These are phyloP conservation scores for Nadsonia starkeyi-henricii DNA, from an alignment of 1,139 yeast genomes.

Conservation along the genomic window DNA sequence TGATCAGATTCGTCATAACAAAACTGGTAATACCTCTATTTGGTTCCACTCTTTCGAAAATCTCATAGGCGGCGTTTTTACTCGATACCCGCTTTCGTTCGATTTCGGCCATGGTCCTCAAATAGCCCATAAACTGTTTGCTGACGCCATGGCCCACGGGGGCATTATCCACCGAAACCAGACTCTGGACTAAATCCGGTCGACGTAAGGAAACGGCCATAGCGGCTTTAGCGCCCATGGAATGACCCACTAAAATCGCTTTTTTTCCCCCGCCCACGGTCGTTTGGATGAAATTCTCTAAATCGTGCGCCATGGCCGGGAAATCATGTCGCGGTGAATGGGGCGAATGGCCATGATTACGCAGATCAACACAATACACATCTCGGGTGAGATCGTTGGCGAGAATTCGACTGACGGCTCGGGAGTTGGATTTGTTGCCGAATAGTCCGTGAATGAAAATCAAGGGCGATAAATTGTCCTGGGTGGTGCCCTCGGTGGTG, in stretches of 20 bases:
- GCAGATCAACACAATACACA: slow-evolving; percentile 54
- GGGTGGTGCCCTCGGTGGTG: too few species aligned
- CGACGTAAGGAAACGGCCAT: slow-evolving; percentile 72
- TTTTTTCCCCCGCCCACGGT: slow-evolving; percentile 17
- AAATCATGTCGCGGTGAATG: slow-evolving; percentile 58
- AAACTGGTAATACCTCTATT: slow-evolving; percentile 56
- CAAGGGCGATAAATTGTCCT: slow-evolving; percentile 32
- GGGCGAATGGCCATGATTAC: slow-evolving; percentile 89
- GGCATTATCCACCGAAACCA: slow-evolving; percentile 80
- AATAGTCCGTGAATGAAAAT: slow-evolving; percentile 79
- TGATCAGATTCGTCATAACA: slow-evolving; percentile 52
- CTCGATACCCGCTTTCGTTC: slow-evolving; percentile 31
- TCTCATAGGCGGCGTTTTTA: slow-evolving; percentile 55
- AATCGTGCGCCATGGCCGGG: slow-evolving; percentile 73
- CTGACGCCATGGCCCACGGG: slow-evolving; percentile 56
- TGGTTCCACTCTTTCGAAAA: slow-evolving; percentile 49
- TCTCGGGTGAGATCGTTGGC: not conserved
- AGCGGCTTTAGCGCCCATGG: slow-evolving; percentile 94
- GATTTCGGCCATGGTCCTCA: slow-evolving; percentile 43
- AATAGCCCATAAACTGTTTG: slow-evolving; percentile 51
- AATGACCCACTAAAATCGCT: slow-evolving; percentile 76
- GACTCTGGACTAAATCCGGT: slow-evolving; percentile 47
- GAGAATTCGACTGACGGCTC: slow-evolving; percentile 34
- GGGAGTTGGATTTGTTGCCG: slow-evolving; percentile 67
- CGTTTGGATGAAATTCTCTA: slow-evolving; percentile 45